Evolutionary conservation across 2,329 filamentous ascomycete species (phyloP), one percentile per base, ranked within the genome.

Genomic region (Amauroascus verrucosus): DNA sequence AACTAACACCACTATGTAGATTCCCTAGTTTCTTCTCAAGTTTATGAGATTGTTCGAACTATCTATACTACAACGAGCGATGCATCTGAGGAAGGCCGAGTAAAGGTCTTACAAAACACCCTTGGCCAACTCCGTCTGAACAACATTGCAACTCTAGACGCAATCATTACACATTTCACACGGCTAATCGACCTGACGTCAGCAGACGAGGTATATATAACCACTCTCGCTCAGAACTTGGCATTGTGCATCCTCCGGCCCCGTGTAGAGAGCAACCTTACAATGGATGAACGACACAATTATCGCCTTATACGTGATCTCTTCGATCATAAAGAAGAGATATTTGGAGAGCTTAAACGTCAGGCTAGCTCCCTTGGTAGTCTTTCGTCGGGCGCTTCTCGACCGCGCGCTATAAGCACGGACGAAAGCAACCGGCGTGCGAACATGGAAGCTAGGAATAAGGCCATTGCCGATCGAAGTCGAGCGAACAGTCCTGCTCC

Each of bases 61-160:
- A 94, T 98, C 59, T 98, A 98, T 74, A 84, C 83, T 45, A 84
- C 88, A 11, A 78, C 85, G 45, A 79, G 85, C 40, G 88, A 95
- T 54, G 79, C 81, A 14, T 82, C 83, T 2, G 87, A 95, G 62
- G 78, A 83, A 49, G 83, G 87, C 11, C 86, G 93, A 51, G 80
- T 98, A 59, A 85, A 89, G 52, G 88, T 97, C 56, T 80, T 98
- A 32, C 93, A 98, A 70, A 95, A 93, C 63, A 97, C 93, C 0
- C 83, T 98, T 53, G 91, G 90, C 37, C 90, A 97, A 68, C 81
- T 98, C 54, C 86, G 91, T 57, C 83, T 98, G 54, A 89, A 93
- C 59, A 98, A 98, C 69, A 98, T 98, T 69, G 93, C 93, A 46
- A 97, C 93, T n/a, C 82, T 98, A 56, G 93, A 98, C 69, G 93